These are phyloP conservation scores for Vitis vinifera DNA, from an alignment of 164 flowering plant genomes.

Conservation along the genomic window ASM3070453v1 NC_081812.1:13913501-13914000, in stretches of 20 bases:
- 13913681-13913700: slow-evolving; percentile 88
- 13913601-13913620: slow-evolving; percentile 99
- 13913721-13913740: slow-evolving; percentile 84
- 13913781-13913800: slow-evolving; percentile 96
- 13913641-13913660: slow-evolving; percentile 90
- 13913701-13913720: slow-evolving; percentile 66
- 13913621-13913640: slow-evolving; percentile 99
- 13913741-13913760: slow-evolving; percentile 99
- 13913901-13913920: no score
- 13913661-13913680: slow-evolving; percentile 64
- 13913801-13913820: slow-evolving; percentile 91
- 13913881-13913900: no score
- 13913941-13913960: neutral
- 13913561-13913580: slow-evolving; percentile 89
- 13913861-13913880: neutral
- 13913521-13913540: slow-evolving; percentile 78
- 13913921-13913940: no score
- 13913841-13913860: neutral
- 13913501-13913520: slow-evolving; percentile 91
- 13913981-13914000: no score
- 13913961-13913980: no score
- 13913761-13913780: slow-evolving; percentile 96
- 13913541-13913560: slow-evolving; percentile 71
- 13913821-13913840: neutral
- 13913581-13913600: slow-evolving; percentile 87